Conservation (phyloP, 164 flowering plant genomes). For the Umbellularia californica region DNA sequence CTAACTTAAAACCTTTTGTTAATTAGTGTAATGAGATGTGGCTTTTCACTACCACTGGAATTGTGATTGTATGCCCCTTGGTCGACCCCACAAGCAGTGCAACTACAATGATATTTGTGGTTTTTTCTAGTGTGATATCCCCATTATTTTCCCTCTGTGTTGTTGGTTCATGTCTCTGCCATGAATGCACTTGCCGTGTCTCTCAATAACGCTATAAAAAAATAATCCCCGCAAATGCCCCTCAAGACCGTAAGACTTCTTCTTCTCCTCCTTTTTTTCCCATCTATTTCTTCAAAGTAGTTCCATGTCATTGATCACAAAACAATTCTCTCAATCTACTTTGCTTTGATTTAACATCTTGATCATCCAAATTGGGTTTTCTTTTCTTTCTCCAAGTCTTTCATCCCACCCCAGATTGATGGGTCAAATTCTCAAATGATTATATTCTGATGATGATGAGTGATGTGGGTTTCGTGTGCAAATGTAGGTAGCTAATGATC, state of each 20-base stretch:
- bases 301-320: not conserved
- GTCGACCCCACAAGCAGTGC: no score
- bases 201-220: not conserved
- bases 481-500: constrained; percentile 59
- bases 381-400: no score
- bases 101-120: no score
- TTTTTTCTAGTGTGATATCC: not conserved
- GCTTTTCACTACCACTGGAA: no score
- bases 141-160: not conserved
- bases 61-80: no score
- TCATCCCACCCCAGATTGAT: no score
- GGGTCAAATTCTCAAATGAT: no score
- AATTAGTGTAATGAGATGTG: no score
- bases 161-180: not conserved
- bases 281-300: not conserved
- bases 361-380: no score
- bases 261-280: not conserved
- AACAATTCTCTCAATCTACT: no score
- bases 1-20: no score
- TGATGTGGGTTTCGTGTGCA: not conserved
- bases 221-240: not conserved
- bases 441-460: not conserved
- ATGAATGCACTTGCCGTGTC: not conserved
- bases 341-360: no score
- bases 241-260: not conserved